Percentiles rank a stretch among this genome's conserved stretches.
Conservation (phyloP, 1,284 basidiomycete species). For the Rhodotorula mucilaginosa region DNA sequence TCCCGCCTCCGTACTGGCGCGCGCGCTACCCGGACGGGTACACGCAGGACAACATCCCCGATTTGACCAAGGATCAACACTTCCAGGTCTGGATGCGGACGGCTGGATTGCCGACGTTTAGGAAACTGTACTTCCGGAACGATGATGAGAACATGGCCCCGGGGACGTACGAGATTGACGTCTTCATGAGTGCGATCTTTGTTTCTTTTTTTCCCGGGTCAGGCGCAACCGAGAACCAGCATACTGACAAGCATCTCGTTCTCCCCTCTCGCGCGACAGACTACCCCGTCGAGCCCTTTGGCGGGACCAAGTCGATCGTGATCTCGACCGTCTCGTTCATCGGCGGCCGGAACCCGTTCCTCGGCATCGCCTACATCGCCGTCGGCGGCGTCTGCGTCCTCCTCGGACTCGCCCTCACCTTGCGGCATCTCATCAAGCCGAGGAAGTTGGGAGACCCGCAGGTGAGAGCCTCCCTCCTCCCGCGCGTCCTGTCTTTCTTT, state of each 20-base stretch:
- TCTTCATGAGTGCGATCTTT: conserved; percentile 75
- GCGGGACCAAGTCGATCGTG: conserved; percentile 93
- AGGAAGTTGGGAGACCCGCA: conserved; percentile 59
- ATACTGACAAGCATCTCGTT: neutral
- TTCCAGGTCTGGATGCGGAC: conserved; percentile 99
- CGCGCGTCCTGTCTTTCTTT: too few relatives aligned
- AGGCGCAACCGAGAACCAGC: neutral
- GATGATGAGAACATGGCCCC: conserved; percentile 69
- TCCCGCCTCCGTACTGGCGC: conserved; percentile 91
- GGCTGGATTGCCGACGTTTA: conserved; percentile 92
- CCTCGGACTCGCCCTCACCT: conserved; percentile 82
- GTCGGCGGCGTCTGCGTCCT: conserved; percentile 82
- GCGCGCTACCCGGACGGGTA: conserved; percentile 72
- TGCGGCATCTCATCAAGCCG: conserved; percentile 87
- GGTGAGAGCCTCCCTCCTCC: neutral
- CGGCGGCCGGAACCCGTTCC: conserved; percentile 94
- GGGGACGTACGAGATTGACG: conserved; percentile 73
- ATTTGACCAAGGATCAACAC: conserved; percentile 78
- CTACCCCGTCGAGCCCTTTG: conserved; percentile 87
- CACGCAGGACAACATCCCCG: conserved; percentile 64
- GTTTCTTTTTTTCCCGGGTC: neutral
- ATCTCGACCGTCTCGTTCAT: conserved; percentile 98
- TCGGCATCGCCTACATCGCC: conserved; percentile 94
- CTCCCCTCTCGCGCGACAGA: conserved; percentile 57
- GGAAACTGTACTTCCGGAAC: conserved; percentile 92